These are phyloP conservation scores for Blumeriella jaapii DNA, from an alignment of 2,329 filamentous ascomycete genomes.

Conservation along the genomic window DNA sequence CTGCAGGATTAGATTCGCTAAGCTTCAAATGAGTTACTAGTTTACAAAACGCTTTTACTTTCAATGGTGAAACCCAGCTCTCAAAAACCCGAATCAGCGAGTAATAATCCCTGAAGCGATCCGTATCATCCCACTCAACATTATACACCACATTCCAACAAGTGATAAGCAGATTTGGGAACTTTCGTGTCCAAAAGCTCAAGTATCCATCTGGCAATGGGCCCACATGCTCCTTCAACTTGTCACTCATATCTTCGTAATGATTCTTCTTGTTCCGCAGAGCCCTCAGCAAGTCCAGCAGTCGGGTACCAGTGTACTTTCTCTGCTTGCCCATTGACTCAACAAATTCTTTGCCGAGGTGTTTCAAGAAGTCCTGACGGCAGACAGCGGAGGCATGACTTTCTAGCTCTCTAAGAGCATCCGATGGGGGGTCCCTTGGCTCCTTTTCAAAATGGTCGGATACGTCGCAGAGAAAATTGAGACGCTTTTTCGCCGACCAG, in stretches of 20 bases:
- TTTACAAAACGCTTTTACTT: too few relatives aligned
- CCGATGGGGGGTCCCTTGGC: slow-evolving; percentile 67
- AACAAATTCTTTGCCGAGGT: slow-evolving; percentile 70
- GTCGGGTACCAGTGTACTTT: slow-evolving; percentile 76
- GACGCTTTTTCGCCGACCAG: slow-evolving; percentile 79
- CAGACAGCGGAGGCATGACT: slow-evolving; percentile 40
- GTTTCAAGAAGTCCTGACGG: slow-evolving; percentile 65
- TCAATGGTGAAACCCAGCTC: too few relatives aligned
- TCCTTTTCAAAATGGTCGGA: slow-evolving; percentile 96
- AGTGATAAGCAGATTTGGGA: slow-evolving; percentile 54
- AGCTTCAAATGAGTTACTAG: too few relatives aligned
- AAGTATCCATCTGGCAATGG: slow-evolving; percentile 53
- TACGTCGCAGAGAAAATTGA: slow-evolving; percentile 89
- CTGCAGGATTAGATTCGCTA: too few relatives aligned
- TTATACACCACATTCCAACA: slow-evolving; percentile 52
- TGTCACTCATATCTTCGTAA: slow-evolving; percentile 88
- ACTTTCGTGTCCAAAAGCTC: slow-evolving; percentile 55
- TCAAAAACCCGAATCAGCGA: slow-evolving; percentile 28
- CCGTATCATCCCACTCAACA: slow-evolving; percentile 38
- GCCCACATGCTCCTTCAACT: slow-evolving; percentile 58
- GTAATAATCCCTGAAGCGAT: slow-evolving; percentile 62
- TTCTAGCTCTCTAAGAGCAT: slow-evolving; percentile 50
- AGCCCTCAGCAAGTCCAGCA: slow-evolving; percentile 80
- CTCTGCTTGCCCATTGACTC: slow-evolving; percentile 86
- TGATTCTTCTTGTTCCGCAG: slow-evolving; percentile 95